Base-by-base conservation (phyloP, 768 basidiomycete genomes). In the Suillus paluster region DNA sequence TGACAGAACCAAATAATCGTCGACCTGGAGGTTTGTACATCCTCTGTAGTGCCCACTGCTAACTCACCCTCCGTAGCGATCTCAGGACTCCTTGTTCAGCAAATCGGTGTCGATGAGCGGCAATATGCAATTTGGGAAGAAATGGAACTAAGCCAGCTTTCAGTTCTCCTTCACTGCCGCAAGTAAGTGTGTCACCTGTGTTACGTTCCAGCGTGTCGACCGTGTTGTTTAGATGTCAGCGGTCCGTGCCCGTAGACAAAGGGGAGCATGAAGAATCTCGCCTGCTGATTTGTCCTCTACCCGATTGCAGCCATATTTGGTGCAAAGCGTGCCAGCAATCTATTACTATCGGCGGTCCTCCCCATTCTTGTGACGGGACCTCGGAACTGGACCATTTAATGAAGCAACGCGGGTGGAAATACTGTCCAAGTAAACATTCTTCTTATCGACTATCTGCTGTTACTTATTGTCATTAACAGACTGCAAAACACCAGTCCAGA, bases 341-440 rank as follows among this genome's bases (percentile, higher is more conserved):
- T 63, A 63, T 79, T 55, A 58, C 63, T 7, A 23, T 72, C 12
- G 73, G 70, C 19, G 80, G 77, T 7, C 79, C 77, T 14, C 73
- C 75, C 58, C 85, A 87, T 68, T 84, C 84, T 0, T 89, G 88
- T 69, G 86, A 87, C 60, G 86, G 84, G 5, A 77, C 83, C 14
- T 77, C 77, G 2, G 87, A 88, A 66, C 76, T 88, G 9, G 78
- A 81, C 5, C 72, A 80, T 56, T 62, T 86, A 48, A 85, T 87
- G 83, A 69, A 74, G 41, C 64, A 76, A 66, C 73, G 78, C n/a
- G 87, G 87, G 7, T 89, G 88, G 88, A 85, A 84, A 63, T 79
- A 81, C 57, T 90, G 89, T 68, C 85, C 88, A 62, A 84, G 88
- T 77, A 65, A 55, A 78, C 65, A 11, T n/a, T 17, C 49, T 27